Base-by-base conservation (phyloP, 2,329 filamentous ascomycete genomes). In the Cytospora leucostoma region DNA sequence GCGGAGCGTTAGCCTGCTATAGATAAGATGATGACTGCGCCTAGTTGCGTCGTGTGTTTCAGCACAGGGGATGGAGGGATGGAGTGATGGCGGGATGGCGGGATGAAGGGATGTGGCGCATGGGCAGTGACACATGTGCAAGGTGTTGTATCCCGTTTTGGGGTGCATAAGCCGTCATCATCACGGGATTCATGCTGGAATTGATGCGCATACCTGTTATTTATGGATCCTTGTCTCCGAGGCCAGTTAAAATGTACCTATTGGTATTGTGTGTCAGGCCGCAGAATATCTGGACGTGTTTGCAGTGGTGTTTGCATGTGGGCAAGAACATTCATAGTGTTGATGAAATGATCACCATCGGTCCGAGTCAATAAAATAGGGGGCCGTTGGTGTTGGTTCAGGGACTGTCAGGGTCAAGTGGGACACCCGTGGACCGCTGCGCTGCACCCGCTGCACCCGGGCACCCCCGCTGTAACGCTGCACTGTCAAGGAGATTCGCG, bases 1-100 rank as follows among this genome's bases (percentile, higher is more conserved):
- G 64, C 64, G 37, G 51, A 33, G 61, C 61, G 62, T 59, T 63
- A 60, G 54, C 49, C 64, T 62, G 51, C 49, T 38, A 51, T 61
- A 56, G 59, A 55, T 55, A 40, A 34, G 27, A 52, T 49, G 40
- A 35, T 53, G 38, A 37, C 52, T 44, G 38, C 32, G 38, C 56
- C 44, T 49, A 51, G 17, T 38, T 58, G 54, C 51, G 56, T 57
- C 50, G 53, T 59, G 57, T 52, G 61, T 66, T 66, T 63, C 61
- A 63, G 61, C 32, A 50, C 38, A 21, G 40, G 27, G 21, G 38
- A 33, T 7, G 40, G 38, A 56, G 27, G 32, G n/a, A n/a, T n/a
- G n/a, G 33, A 27, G 51, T 3, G 51, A 33, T 53, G 8, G 52
- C 33, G 7, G 33, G 34, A 27, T 27, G 27, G 27, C 27, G 27